These are phyloP conservation scores for Ambrosia hybrid DNA, from an alignment of 140 eudicot species.

Conservation along the genomic window DNA sequence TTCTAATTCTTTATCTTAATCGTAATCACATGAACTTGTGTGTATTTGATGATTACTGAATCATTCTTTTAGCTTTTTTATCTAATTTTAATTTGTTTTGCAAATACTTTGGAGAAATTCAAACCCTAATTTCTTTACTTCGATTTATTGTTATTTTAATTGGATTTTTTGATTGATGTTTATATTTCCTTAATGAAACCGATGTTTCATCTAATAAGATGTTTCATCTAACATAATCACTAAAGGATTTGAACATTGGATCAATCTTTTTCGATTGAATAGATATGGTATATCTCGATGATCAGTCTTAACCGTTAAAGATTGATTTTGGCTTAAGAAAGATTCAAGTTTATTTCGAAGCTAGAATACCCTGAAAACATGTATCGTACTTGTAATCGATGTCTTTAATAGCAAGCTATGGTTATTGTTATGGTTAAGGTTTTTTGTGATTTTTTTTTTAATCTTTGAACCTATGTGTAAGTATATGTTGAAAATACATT, in stretches of 20 bases:
- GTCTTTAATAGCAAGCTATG: not conserved
- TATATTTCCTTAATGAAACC: not conserved
- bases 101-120: not conserved
- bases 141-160: not conserved
- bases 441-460: not conserved
- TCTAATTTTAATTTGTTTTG: not conserved
- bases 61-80: constrained; percentile 1
- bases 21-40: not conserved
- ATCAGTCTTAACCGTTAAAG: not conserved
- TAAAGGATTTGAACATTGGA: not conserved
- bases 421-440: not conserved
- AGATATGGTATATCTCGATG: not conserved
- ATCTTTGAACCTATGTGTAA: not conserved
- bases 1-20: not conserved
- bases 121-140: constrained; percentile 7
- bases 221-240: not conserved
- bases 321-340: no score
- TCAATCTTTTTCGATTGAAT: not conserved
- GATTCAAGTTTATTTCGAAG: no score
- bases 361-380: no score
- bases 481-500: no score
- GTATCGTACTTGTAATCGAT: not conserved
- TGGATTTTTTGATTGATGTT: not conserved
- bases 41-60: not conserved
- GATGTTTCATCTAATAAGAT: constrained; percentile 3